Base-by-base conservation (phyloP, 2,329 filamentous ascomycete genomes). In the Talaromyces piceae region DNA sequence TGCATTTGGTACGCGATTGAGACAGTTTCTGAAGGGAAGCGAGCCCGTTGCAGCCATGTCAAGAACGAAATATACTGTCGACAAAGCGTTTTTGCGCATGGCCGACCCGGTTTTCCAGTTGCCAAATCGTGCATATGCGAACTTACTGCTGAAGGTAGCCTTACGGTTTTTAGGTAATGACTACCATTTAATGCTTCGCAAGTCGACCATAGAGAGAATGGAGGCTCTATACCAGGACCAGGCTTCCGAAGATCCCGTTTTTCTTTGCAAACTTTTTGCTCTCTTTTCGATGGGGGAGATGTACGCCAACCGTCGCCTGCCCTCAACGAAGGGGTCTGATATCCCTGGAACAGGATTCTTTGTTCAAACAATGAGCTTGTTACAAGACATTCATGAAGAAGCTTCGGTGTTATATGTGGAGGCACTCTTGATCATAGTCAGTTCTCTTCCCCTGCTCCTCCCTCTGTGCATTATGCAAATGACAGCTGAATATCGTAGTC, bases 121-220 rank as follows among this genome's bases (percentile, higher is more conserved):
- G 23, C 56, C 56, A 11, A 55, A 56, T 39, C 52, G 54, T 25
- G 52, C 52, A 6, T 55, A 55, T 33, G 56, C 56, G n/a, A 50
- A 54, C 45, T 45, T 57, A 9, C 33, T 57, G 31, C 49, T 57
- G 4, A 55, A 56, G 37, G 56, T 57, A 23, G 56, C 54, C 2
- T 49, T 56, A n/a, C 56, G 56, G 6, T 57, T 57, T 31, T 39
- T 57, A 16, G 56, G 56, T 3, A 50, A 56, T 18, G 56, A 57
- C 37, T 57, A 56, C 45, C 54, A 57, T 41, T 52, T 57, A 27
- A 56, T 57, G 49, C 41, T 53, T 20, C 49, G 55, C 11, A 56
- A 57, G 50, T 46, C 51, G 26, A 56, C 53, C 1, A 26, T 57
- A 23, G 53, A 57, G 31, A 39, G 49, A n/a, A 49, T 57, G 49